A percentile compares a stretch with the other conserved stretches of the same genome.
phyloP scores from a whole-genome alignment of 805 yeast species.

The Yamadazyma paraphyllophila region DNA sequence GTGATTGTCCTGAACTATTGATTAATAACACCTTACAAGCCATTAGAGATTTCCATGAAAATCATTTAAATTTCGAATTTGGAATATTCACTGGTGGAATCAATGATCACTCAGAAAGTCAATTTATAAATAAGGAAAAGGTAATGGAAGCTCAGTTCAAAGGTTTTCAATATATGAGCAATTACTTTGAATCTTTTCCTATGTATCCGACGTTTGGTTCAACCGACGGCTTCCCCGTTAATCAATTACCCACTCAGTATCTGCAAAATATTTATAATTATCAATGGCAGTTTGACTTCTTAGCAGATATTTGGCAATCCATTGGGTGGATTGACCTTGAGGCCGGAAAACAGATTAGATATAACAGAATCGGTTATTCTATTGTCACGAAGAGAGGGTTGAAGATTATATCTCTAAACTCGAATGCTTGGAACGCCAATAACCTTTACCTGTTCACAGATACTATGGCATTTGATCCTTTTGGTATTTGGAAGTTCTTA shows the following conservation, averaged over 20 bases:
- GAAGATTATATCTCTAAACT: slow-evolving; percentile 60
- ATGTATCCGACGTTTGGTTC: slow-evolving; percentile 64
- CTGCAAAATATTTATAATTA: slow-evolving; percentile 21
- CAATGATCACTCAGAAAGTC: slow-evolving; percentile 59
- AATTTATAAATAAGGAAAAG: slow-evolving; percentile 48
- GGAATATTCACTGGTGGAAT: slow-evolving; percentile 72
- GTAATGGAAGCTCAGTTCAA: slow-evolving; percentile 69
- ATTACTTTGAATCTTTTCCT: slow-evolving; percentile 49
- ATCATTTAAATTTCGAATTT: slow-evolving; percentile 48
- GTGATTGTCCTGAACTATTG: slow-evolving; percentile 65
- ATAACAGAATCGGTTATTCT: slow-evolving; percentile 62
- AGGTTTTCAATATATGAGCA: slow-evolving; percentile 60
- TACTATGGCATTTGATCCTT: slow-evolving; percentile 54
- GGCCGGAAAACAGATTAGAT: slow-evolving; percentile 26
- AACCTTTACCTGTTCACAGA: slow-evolving; percentile 52
- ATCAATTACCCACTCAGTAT: slow-evolving; percentile 55
- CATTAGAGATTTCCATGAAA: slow-evolving; percentile 18
- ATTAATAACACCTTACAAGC: slow-evolving; percentile 53
- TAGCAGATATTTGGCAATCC: slow-evolving; percentile 33
- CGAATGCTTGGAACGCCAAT: slow-evolving; percentile 64
- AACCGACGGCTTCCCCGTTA: slow-evolving; percentile 69
- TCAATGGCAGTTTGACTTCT: slow-evolving; percentile 39
- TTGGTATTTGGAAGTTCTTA: slow-evolving; percentile 61
- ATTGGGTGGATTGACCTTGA: slow-evolving; percentile 35
- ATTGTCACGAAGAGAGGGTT: slow-evolving; percentile 54